These are phyloP conservation scores for Backusella tuberculispora DNA, from an alignment of 192 early-diverging fungal species.

Conservation along the genomic window DNA sequence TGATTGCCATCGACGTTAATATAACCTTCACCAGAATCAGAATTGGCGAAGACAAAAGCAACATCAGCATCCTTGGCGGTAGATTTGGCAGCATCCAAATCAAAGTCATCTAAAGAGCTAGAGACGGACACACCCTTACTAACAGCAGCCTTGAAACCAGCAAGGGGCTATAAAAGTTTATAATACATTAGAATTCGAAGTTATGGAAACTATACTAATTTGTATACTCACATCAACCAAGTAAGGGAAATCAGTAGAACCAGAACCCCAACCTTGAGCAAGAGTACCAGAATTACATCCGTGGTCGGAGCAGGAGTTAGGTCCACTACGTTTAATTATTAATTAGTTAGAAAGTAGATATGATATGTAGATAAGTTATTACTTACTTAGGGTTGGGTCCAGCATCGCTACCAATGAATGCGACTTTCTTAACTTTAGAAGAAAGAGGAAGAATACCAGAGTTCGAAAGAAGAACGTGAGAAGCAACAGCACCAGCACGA, in stretches of 20 bases:
- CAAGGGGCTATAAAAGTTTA: constrained; percentile 29
- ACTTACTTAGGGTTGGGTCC: constrained; percentile 23
- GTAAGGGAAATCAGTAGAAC: constrained; percentile 31
- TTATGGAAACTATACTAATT: neutral
- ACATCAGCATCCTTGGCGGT: no score
- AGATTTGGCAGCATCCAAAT: constrained; percentile 18
- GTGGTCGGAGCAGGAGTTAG: no score
- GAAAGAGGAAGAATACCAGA: constrained; percentile 24
- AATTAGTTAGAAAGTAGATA: no score
- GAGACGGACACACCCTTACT: constrained; percentile 22
- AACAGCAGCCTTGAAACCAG: constrained; percentile 28
- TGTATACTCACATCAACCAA: constrained; percentile 31
- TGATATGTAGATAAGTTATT: neutral
- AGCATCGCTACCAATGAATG: constrained; percentile 39
- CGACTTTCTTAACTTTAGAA: constrained; percentile 13
- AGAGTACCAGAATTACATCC: constrained; percentile 26
- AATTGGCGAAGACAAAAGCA: constrained; percentile 47
- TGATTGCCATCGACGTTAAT: constrained; percentile 51
- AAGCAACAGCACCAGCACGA: constrained; percentile 29
- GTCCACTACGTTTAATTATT: no score
- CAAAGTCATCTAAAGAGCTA: constrained; percentile 10
- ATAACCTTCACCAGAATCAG: constrained; percentile 36
- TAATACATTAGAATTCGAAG: neutral
- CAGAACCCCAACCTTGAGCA: constrained; percentile 33
- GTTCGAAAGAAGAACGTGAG: constrained; percentile 23